Evolutionary conservation across 805 yeast genomes (phyloP).

Genomic region (Zygoascus biomembranicola): DNA sequence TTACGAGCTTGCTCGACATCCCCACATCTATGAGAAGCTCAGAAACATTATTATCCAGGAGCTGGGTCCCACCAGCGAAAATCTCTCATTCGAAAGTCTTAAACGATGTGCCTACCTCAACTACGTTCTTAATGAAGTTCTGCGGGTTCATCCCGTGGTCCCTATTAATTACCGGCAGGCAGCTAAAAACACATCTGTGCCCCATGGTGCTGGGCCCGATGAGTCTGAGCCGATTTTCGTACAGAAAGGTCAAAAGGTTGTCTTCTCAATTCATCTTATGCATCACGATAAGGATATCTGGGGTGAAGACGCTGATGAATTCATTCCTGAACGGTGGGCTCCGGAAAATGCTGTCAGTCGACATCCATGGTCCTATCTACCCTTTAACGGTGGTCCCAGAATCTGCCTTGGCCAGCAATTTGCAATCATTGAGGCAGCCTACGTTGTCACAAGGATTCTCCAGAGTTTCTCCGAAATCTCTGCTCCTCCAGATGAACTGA

Average conservation of each 20-base stretch:
- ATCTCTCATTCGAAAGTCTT: slow-evolving; percentile 39
- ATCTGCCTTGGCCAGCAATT: slow-evolving; percentile 50
- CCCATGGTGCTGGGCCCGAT: slow-evolving; percentile 44
- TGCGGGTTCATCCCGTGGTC: slow-evolving; percentile 45
- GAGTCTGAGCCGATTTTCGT: slow-evolving; percentile 33
- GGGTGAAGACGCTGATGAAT: slow-evolving; percentile 39
- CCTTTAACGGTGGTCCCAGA: slow-evolving; percentile 50
- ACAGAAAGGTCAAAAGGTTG: slow-evolving; percentile 36
- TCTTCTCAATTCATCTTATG: slow-evolving; percentile 34
- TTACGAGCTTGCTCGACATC: slow-evolving; percentile 38
- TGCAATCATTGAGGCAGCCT: slow-evolving; percentile 46
- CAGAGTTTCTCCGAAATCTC: slow-evolving; percentile 19
- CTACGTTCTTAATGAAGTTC: slow-evolving; percentile 39
- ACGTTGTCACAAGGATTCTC: slow-evolving; percentile 33
- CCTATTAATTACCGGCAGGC: slow-evolving; percentile 43
- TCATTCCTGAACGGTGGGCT: slow-evolving; percentile 43
- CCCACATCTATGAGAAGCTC: slow-evolving; percentile 26
- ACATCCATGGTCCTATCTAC: slow-evolving; percentile 42
- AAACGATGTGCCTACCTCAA: slow-evolving; percentile 41
- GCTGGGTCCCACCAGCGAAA: slow-evolving; percentile 25
- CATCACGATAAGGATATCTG: slow-evolving; percentile 35
- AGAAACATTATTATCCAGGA: slow-evolving; percentile 32
- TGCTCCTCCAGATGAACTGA: background rate
- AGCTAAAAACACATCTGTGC: slow-evolving; percentile 39
- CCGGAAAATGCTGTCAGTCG: slow-evolving; percentile 20